Percentiles rank a stretch among this genome's conserved stretches.
Evolutionary conservation across 2,329 filamentous ascomycete species (phyloP).

Genomic region (Diaporthe vexans): DNA sequence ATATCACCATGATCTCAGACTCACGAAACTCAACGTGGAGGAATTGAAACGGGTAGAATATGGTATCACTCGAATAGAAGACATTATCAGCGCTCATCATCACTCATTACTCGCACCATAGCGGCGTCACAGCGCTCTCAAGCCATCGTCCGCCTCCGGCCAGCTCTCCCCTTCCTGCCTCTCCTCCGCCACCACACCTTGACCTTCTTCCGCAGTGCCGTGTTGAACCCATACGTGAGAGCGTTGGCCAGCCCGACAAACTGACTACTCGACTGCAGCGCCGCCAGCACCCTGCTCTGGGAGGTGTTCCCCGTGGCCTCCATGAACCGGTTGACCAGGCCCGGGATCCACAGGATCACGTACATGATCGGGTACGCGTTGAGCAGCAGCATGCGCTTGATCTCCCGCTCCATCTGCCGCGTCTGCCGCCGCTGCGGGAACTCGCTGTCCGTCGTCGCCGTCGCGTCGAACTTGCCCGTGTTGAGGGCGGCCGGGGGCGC

Average conservation of each 20-base stretch:
- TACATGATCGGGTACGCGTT: conserved; percentile 56
- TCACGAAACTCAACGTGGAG: not conserved
- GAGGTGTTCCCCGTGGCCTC: conserved; percentile 46
- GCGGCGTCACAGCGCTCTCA: not conserved
- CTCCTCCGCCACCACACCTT: conserved; percentile 31
- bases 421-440: conserved; percentile 44
- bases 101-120: conserved; percentile 11
- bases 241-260: conserved; percentile 56
- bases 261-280: conserved; percentile 54
- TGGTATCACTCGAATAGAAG: conserved; percentile 32
- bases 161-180: not conserved
- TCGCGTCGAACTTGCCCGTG: conserved; percentile 38
- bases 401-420: conserved; percentile 45
- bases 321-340: conserved; percentile 52
- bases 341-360: conserved; percentile 56
- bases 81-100: conserved; percentile 29
- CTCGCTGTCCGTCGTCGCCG: conserved; percentile 23
- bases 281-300: conserved; percentile 35
- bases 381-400: conserved; percentile 52
- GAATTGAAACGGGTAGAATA: not conserved
- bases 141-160: not conserved
- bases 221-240: conserved; percentile 55
- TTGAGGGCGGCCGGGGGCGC: conserved; percentile 30
- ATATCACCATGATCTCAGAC: not conserved
- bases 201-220: conserved; percentile 45